Evolutionary conservation across 768 basidiomycete species (phyloP).

Genomic region (Pleurotus eryngii): DNA sequence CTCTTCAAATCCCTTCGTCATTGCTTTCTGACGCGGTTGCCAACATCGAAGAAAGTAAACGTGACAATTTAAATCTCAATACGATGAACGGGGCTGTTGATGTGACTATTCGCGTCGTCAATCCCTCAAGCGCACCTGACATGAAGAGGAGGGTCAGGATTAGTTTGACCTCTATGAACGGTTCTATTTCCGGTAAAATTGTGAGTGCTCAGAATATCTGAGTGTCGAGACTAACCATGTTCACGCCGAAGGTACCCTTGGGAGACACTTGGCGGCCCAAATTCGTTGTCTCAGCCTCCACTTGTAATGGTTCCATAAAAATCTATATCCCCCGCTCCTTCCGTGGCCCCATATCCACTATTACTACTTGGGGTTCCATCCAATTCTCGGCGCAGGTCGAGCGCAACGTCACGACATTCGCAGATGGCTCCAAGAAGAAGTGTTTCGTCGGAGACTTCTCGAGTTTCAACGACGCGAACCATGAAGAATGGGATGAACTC

Average conservation of each 20-base stretch:
- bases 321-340: conserved; percentile 38
- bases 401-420: conserved; percentile 26
- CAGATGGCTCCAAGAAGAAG: conserved; percentile 29
- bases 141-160: conserved; percentile 24
- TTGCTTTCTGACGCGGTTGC: conserved; percentile 28
- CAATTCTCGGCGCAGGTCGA: conserved; percentile 26
- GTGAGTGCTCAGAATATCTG: conserved; percentile 15
- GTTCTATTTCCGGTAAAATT: conserved; percentile 12
- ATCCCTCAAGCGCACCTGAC: background rate
- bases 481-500: conserved; percentile 39
- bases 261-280: background rate
- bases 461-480: conserved; percentile 18
- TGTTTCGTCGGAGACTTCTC: conserved; percentile 42
- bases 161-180: conserved; percentile 25
- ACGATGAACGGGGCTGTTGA: conserved; percentile 39
- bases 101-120: conserved; percentile 36
- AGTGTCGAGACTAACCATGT: background rate
- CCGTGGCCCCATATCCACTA: conserved; percentile 33
- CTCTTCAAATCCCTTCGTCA: conserved; percentile 32
- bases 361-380: conserved; percentile 26
- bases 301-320: conserved; percentile 29
- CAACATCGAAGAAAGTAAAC: background rate
- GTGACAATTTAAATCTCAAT: conserved; percentile 32
- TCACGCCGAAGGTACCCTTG: background rate
- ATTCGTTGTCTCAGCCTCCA: conserved; percentile 21